Evolutionary conservation across 2,329 filamentous ascomycete species (phyloP).

Genomic region (Gnomoniopsis sp.): DNA sequence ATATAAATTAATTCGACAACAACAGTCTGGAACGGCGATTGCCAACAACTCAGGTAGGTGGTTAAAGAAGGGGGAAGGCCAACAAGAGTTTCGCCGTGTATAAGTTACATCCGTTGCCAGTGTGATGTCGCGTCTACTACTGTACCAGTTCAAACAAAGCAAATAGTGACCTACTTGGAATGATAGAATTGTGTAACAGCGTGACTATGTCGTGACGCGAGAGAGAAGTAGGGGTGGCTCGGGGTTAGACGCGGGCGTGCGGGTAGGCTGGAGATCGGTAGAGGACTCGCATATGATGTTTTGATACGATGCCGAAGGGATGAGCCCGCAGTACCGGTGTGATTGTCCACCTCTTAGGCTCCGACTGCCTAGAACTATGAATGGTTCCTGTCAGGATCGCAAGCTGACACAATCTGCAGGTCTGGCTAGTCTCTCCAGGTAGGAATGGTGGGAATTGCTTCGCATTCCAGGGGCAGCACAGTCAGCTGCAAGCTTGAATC

Average conservation of each 20-base stretch:
- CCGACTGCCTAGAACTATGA: no score
- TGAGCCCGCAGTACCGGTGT: not conserved
- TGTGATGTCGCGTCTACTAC: not conserved
- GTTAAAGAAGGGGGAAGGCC: not conserved
- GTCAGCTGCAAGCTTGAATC: not conserved
- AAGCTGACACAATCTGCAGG: not conserved
- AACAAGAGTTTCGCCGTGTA: not conserved
- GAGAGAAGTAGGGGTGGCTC: not conserved
- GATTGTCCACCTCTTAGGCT: not conserved
- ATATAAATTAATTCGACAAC: conserved; percentile 6
- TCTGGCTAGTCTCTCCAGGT: not conserved
- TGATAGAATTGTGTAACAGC: not conserved
- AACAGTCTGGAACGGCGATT: not conserved
- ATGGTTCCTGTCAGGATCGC: not conserved
- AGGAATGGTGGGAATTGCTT: not conserved
- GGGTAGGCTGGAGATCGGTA: not conserved
- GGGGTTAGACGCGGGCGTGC: not conserved
- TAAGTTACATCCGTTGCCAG: conserved; percentile 1
- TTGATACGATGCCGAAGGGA: not conserved
- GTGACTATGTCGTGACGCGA: not conserved
- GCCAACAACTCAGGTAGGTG: not conserved
- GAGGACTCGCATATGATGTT: not conserved
- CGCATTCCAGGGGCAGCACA: not conserved
- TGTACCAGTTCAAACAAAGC: not conserved
- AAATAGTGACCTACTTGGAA: not conserved